phyloP scores from a whole-genome alignment of 139 green algal species.

The Chlorella sp. region DNA sequence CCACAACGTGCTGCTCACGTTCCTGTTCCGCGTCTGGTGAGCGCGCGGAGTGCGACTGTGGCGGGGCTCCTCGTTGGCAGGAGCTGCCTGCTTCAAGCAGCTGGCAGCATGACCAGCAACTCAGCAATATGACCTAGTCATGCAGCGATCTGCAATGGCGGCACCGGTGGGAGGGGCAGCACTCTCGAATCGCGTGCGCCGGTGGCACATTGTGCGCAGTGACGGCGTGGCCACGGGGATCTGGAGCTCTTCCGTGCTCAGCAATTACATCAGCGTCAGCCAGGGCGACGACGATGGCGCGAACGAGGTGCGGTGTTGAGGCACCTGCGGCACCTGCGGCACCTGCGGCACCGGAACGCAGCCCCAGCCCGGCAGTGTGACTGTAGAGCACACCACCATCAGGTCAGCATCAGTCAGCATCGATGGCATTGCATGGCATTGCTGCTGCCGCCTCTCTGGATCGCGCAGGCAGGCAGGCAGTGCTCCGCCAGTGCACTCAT shows the following conservation, averaged over 20 bases:
- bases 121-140: too few species aligned
- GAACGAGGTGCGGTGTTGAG: conserved; percentile 19
- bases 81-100: background rate
- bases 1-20: conserved; percentile 26
- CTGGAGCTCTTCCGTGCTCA: conserved; percentile 21
- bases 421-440: too few species aligned
- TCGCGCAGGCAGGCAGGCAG: background rate
- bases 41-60: background rate
- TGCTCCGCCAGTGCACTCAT: background rate
- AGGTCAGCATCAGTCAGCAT: too few species aligned
- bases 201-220: background rate
- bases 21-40: conserved; percentile 14
- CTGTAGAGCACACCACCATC: background rate
- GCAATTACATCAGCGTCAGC: conserved; percentile 24
- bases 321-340: background rate
- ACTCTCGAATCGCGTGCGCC: background rate
- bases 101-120: background rate
- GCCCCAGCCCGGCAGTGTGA: background rate
- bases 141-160: too few species aligned
- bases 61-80: background rate
- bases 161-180: background rate
- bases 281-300: conserved; percentile 11
- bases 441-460: background rate
- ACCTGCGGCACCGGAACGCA: background rate
- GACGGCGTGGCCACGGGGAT: conserved; percentile 32